A percentile compares a stretch with the other conserved stretches of the same genome.
These are phyloP conservation scores for Gossypium bickii DNA, from an alignment of 345 rosid species.

Conservation along the genomic window DNA sequence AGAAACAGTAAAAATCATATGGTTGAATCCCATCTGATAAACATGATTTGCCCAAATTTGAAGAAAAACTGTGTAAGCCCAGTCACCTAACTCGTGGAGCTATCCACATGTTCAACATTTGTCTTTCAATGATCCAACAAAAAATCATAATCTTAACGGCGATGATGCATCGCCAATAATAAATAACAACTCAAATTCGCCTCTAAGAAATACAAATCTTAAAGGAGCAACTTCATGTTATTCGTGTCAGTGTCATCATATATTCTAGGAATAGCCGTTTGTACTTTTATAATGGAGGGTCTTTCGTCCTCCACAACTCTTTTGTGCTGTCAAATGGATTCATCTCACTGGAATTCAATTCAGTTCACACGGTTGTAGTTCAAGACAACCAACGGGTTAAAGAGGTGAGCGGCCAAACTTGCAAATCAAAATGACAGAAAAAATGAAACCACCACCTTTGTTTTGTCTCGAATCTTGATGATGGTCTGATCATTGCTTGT, in stretches of 20 bases:
- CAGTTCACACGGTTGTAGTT: constrained; percentile 21
- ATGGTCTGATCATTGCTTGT: constrained; percentile 54
- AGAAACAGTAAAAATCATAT: not conserved
- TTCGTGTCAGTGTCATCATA: constrained; percentile 30
- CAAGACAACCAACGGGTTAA: constrained; percentile 22
- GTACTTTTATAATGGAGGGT: constrained; percentile 42
- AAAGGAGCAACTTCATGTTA: constrained; percentile 35
- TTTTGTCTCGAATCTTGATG: constrained; percentile 17
- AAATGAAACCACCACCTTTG: not conserved
- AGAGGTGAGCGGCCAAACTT: constrained; percentile 26
- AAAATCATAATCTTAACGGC: constrained; percentile 15
- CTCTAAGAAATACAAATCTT: constrained; percentile 29
- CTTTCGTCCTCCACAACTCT: constrained; percentile 31
- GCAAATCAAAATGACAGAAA: constrained; percentile 22
- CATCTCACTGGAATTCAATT: constrained; percentile 30
- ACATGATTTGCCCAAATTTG: not conserved
- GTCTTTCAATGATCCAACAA: constrained; percentile 3
- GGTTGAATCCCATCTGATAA: not conserved
- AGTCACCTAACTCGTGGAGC: constrained; percentile 8
- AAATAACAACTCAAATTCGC: constrained; percentile 25
- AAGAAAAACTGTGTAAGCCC: not conserved
- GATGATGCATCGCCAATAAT: constrained; percentile 20
- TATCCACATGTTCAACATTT: not conserved
- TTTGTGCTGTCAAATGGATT: constrained; percentile 28
- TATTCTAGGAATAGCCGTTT: constrained; percentile 37